phyloP scores from a whole-genome alignment of 306 rosid genomes.

The Malus fusca region DNA sequence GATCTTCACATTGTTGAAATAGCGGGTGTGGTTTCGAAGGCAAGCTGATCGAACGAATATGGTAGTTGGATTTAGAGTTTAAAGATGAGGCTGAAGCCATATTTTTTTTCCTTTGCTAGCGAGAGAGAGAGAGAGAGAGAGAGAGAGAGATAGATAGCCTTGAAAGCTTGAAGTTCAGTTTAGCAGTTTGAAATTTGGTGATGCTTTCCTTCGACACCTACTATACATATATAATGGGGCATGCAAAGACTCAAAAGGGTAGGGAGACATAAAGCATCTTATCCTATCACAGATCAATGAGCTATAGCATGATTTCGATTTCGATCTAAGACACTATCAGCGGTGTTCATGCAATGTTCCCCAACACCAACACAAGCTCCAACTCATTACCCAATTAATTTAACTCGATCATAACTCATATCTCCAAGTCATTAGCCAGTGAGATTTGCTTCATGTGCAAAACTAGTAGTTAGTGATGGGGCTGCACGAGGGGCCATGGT shows the following conservation, averaged over 20 bases:
- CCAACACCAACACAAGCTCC: conserved; percentile 20
- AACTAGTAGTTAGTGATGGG: conserved; percentile 3
- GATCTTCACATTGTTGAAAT: conserved; percentile 33
- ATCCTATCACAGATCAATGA: conserved; percentile 2
- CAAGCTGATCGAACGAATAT: conserved; percentile 35
- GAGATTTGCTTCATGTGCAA: conserved; percentile 4
- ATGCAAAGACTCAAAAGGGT: not conserved
- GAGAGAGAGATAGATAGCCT: not conserved
- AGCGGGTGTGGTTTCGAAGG: conserved; percentile 45
- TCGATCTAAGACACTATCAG: conserved; percentile 24
- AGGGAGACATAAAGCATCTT: conserved; percentile 32
- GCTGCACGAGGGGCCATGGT: conserved; percentile 1
- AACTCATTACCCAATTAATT: conserved; percentile 20
- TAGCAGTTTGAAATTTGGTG: not conserved
- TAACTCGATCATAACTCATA: not conserved
- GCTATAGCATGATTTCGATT: conserved; percentile 15
- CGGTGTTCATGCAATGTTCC: conserved; percentile 28
- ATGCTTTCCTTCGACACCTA: not conserved
- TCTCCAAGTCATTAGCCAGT: not conserved
- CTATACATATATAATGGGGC: conserved; percentile 10
- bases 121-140: not conserved
- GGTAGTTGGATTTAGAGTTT: conserved; percentile 29
- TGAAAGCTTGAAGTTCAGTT: conserved; percentile 6
- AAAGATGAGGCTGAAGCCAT: conserved; percentile 32
- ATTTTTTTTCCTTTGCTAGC: not conserved